A percentile compares a stretch with the other conserved stretches of the same genome.
Evolutionary conservation across 2,329 filamentous ascomycete species (phyloP).

Genomic region (Mycogone perniciosa): DNA sequence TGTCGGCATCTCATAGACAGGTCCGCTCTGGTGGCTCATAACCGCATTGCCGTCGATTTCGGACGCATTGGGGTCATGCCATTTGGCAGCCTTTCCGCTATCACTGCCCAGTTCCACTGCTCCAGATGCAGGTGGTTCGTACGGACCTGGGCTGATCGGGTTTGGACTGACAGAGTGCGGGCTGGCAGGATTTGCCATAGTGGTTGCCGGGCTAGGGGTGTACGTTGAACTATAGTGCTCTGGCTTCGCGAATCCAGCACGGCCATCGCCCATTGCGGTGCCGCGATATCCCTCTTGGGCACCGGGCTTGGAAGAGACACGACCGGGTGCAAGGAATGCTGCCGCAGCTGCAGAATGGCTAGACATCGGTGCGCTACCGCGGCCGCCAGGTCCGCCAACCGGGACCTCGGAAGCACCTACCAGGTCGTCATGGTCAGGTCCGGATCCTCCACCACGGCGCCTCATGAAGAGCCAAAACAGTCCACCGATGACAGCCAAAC

Average conservation of each 20-base stretch:
- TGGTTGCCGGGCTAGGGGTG: constrained; percentile 18
- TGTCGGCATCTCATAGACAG: constrained; percentile 38
- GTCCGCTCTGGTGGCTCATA: constrained; percentile 27
- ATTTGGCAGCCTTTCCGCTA: constrained; percentile 24
- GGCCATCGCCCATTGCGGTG: constrained; percentile 34
- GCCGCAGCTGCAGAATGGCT: constrained; percentile 20
- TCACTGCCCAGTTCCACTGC: constrained; percentile 29
- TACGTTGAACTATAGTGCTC: constrained; percentile 28
- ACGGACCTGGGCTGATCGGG: constrained; percentile 13
- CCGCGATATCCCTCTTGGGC: constrained; percentile 33
- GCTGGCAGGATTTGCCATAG: constrained; percentile 14
- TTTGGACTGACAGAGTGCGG: constrained; percentile 9
- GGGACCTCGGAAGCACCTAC: constrained; percentile 38
- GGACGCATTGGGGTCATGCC: constrained; percentile 30
- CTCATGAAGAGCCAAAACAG: constrained; percentile 26
- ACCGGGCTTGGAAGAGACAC: constrained; percentile 20
- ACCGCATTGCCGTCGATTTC: constrained; percentile 35
- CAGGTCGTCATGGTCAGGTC: constrained; percentile 33
- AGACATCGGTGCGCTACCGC: constrained; percentile 25
- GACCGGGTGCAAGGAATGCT: constrained; percentile 22
- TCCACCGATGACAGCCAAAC: constrained; percentile 26
- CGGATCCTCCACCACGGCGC: constrained; percentile 26
- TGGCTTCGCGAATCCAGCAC: constrained; percentile 34
- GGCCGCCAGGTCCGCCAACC: constrained; percentile 25
- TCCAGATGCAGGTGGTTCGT: background rate